Conservation (phyloP, 164 flowering plant species). For the Akebia trifoliata region DNA sequence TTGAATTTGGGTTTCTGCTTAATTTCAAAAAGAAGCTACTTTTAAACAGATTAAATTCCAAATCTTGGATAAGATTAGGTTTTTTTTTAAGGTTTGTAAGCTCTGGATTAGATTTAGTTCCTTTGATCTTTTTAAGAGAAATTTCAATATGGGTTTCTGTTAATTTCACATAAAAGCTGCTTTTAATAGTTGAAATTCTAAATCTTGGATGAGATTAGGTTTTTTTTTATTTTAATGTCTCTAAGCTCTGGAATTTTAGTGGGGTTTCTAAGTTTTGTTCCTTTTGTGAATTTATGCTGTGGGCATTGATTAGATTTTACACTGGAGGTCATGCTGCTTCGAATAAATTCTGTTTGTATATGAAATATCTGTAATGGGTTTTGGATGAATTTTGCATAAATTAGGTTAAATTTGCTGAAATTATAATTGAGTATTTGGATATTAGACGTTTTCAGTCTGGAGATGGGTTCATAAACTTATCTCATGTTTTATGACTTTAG, state of each 20-base stretch:
- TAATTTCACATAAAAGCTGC: slow-evolving; percentile 11
- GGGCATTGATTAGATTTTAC: slow-evolving; percentile 8
- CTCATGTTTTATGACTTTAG: slow-evolving; percentile 1
- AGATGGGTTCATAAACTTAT: neutral
- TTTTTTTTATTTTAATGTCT: slow-evolving; percentile 2
- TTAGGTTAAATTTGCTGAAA: neutral
- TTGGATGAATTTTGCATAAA: slow-evolving; percentile 1
- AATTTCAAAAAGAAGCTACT: slow-evolving; percentile 12
- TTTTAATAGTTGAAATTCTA: neutral
- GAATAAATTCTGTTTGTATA: slow-evolving; percentile 20
- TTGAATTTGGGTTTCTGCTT: slow-evolving; percentile 23
- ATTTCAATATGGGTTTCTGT: slow-evolving; percentile 7
- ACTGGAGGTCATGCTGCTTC: slow-evolving; percentile 2
- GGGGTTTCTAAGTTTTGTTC: neutral
- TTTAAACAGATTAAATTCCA: neutral
- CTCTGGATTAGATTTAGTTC: neutral
- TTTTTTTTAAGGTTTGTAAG: neutral
- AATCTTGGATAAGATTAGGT: neutral
- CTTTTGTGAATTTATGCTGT: slow-evolving; percentile 15
- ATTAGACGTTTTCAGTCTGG: neutral
- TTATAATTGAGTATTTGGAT: neutral
- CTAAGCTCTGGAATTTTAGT: neutral
- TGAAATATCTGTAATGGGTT: neutral
- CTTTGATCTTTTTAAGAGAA: slow-evolving; percentile 8
- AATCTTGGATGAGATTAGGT: neutral